Base-by-base conservation (phyloP, 2,329 filamentous ascomycete species). In the Dactylellina leptospora region DNA sequence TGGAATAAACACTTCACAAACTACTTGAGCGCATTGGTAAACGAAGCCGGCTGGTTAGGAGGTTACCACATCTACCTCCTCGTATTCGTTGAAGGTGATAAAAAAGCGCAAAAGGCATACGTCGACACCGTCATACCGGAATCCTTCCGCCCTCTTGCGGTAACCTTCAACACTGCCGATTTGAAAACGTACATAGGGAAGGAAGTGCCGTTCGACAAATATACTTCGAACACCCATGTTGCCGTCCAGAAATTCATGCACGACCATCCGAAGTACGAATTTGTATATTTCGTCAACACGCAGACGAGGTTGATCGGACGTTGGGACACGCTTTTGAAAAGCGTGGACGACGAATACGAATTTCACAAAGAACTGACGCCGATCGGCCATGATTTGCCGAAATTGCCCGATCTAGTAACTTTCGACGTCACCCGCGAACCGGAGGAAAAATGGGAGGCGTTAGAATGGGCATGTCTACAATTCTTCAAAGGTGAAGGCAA, bases 211-310 rank as follows among this genome's bases (percentile, higher is more conserved):
- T 72, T 64, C 25, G 53, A 64, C 18, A 64, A 54, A 8, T 64
- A 64, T 33, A 59, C 56, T 8, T 23, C 25, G 36, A 72, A 64
- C 38, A 59, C 50, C 11, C 68, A 72, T 25, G 68, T 72, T 27
- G 68, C 68, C 3, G 47, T 64, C 5, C 68, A 72, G 22, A 64
- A 44, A 30, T 72, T 72, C 23, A 72, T 72, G 68, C 53, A 51
- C n/a, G 68, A 72, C n/a, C 25, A 72, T 18, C 18, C 59, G 2
- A 59, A 54, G 1, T 72, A 72, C 23, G 59, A 72, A 20, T 72
- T 72, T 44, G 68, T 64, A 2, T 72, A 72, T 23, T 64, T 54
- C 38, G 28, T 72, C 18, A 44, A 56, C 20, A 13, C 59, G 10
- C 33, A 45, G 2, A 63, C 68, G 16, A 51, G 68, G n/a, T 47